Evolutionary conservation across 139 green algal genomes (phyloP).

Genomic region (Chlamydomonas eustigma): DNA sequence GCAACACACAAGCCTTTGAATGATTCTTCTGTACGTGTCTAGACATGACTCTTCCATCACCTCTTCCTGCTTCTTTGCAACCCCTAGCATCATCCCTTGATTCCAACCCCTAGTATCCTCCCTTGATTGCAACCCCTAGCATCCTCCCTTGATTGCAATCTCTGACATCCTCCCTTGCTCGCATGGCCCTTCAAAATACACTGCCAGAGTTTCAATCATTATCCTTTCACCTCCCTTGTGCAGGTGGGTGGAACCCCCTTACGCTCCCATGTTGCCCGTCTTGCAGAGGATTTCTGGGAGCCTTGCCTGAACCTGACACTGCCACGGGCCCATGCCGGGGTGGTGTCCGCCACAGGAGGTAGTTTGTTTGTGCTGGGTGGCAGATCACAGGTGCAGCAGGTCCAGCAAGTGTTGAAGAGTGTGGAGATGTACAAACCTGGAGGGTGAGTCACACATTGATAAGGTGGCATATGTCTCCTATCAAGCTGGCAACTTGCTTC

Average conservation of each 20-base stretch:
- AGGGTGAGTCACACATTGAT: conserved; percentile 16
- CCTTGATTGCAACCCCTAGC: too few relatives aligned
- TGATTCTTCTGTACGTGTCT: too few relatives aligned
- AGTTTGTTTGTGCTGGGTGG: conserved; percentile 36
- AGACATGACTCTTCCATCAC: too few relatives aligned
- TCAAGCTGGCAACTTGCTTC: too few relatives aligned
- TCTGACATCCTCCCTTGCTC: too few relatives aligned
- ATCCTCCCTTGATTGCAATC: too few relatives aligned
- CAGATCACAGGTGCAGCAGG: conserved; percentile 25
- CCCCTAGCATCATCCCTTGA: too few relatives aligned
- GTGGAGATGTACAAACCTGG: conserved; percentile 30
- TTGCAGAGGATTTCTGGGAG: conserved; percentile 32
- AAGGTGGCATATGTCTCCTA: too few relatives aligned
- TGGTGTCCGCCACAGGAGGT: conserved; percentile 19
- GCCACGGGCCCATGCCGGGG: conserved; percentile 29
- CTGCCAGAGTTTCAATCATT: background rate
- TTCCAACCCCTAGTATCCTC: too few relatives aligned
- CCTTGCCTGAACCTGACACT: background rate
- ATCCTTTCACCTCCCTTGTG: background rate
- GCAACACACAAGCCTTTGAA: too few relatives aligned
- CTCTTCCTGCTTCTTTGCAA: too few relatives aligned
- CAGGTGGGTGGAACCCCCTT: conserved; percentile 33
- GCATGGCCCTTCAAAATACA: too few relatives aligned
- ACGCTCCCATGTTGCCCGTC: conserved; percentile 25
- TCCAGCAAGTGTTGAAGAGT: conserved; percentile 22